A percentile compares a stretch with the other conserved stretches of the same genome.
These are phyloP conservation scores for Phytopythium boreale DNA, from an alignment of 352 stramenopile genomes.

Conservation along the genomic window DNA sequence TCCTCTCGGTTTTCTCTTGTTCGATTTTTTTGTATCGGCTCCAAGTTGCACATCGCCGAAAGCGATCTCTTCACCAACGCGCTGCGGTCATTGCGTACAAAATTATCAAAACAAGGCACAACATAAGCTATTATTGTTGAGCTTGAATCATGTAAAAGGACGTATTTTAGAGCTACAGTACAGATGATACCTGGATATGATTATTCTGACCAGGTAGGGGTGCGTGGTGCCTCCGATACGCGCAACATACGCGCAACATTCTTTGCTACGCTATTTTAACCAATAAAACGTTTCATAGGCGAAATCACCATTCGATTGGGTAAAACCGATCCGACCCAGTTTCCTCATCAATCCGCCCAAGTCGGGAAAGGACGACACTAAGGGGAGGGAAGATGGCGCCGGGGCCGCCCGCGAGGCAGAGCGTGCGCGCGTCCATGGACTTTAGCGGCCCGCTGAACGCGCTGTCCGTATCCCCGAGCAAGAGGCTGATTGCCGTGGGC, in stretches of 20 bases:
- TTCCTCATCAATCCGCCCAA: background rate
- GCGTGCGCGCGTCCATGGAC: slow-evolving; percentile 83
- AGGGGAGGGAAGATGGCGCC: slow-evolving; percentile 29
- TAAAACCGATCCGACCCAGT: background rate
- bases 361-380: background rate
- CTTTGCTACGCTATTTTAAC: background rate
- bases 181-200: background rate
- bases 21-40: slow-evolving; percentile 3
- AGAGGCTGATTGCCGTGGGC: slow-evolving; percentile 79
- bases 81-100: background rate
- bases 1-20: slow-evolving; percentile 2
- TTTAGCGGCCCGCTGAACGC: slow-evolving; percentile 85
- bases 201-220: background rate
- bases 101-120: background rate
- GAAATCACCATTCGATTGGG: background rate
- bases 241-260: slow-evolving; percentile 1
- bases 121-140: too few relatives aligned
- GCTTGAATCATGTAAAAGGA: too few relatives aligned
- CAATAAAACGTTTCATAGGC: background rate
- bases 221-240: background rate
- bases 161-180: background rate
- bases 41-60: background rate
- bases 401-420: slow-evolving; percentile 33
- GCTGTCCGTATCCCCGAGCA: slow-evolving; percentile 80
- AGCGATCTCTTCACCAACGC: background rate